Evolutionary conservation across 768 basidiomycete genomes (phyloP).

Genomic region (Gloeopeniophorella convolvens): DNA sequence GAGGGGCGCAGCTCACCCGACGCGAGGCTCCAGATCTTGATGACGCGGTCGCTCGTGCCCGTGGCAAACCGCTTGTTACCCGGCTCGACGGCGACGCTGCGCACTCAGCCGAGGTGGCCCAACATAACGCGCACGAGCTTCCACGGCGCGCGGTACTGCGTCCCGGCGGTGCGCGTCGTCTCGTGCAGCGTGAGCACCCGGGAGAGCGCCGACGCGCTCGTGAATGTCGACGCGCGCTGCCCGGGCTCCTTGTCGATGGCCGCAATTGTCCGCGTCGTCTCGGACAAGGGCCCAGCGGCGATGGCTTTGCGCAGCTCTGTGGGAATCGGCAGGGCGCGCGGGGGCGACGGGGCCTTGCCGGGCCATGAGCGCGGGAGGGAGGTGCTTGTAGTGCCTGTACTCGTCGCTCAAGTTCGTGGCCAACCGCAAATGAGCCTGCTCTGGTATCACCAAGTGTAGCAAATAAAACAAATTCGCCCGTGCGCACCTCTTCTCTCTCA

Average conservation of each 20-base stretch:
- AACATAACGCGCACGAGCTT: slow-evolving; percentile 95
- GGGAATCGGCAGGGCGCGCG: too few relatives aligned
- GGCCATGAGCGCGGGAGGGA: slow-evolving; percentile 72
- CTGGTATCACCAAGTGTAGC: background rate
- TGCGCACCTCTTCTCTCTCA: slow-evolving; percentile 57
- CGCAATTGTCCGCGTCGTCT: slow-evolving; percentile 51
- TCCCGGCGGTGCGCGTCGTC: slow-evolving; percentile 89
- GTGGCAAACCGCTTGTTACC: slow-evolving; percentile 99
- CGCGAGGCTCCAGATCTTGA: slow-evolving; percentile 98
- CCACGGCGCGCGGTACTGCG: slow-evolving; percentile 94
- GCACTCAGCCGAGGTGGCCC: slow-evolving; percentile 97
- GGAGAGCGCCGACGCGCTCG: slow-evolving; percentile 62
- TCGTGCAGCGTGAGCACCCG: slow-evolving; percentile 92
- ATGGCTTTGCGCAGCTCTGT: slow-evolving; percentile 55
- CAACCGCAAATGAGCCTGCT: slow-evolving; percentile 63
- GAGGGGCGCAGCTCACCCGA: slow-evolving; percentile 96
- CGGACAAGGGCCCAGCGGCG: slow-evolving; percentile 62
- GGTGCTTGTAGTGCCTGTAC: slow-evolving; percentile 78
- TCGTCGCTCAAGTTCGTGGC: slow-evolving; percentile 86
- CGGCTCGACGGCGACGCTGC: slow-evolving; percentile 93
- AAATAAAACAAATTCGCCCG: background rate
- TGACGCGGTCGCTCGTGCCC: slow-evolving; percentile 94
- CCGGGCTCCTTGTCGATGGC: slow-evolving; percentile 68
- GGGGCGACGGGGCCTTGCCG: slow-evolving; percentile 83
- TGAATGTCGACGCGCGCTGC: slow-evolving; percentile 62